Percentiles rank a stretch among this genome's conserved stretches.
phyloP scores from a whole-genome alignment of 208 protist species.

The Wallacemonas sp. region DNA sequence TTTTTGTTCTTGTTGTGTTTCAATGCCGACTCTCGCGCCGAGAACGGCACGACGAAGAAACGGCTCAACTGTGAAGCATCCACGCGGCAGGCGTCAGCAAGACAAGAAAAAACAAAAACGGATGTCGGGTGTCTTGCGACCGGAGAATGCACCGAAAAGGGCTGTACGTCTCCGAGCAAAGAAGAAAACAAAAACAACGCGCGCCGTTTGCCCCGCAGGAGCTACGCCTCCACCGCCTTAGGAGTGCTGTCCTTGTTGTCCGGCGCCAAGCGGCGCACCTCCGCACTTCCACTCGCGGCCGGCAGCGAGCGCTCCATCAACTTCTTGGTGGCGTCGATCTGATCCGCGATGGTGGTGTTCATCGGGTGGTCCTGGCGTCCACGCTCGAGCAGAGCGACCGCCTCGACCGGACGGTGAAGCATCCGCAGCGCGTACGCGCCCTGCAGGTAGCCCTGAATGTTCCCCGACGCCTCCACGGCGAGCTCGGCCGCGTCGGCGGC shows the following conservation, averaged over 20 bases:
- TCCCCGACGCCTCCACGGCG: slow-evolving; percentile 65
- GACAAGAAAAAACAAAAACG: too few relatives aligned
- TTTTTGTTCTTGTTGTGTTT: too few relatives aligned
- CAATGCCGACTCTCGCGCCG: too few relatives aligned
- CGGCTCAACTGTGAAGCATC: too few relatives aligned
- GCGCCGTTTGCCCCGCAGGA: too few relatives aligned
- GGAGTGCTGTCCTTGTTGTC: slow-evolving; percentile 7
- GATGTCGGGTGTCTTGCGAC: too few relatives aligned
- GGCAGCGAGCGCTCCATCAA: slow-evolving; percentile 45
- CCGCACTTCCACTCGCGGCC: slow-evolving; percentile 3
- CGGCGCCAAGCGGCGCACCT: neutral
- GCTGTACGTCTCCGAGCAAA: too few relatives aligned
- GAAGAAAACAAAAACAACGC: too few relatives aligned
- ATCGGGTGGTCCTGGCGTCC: slow-evolving; percentile 74
- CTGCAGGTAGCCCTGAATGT: slow-evolving; percentile 85
- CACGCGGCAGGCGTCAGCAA: too few relatives aligned
- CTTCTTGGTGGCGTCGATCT: slow-evolving; percentile 54
- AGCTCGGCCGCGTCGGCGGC: slow-evolving; percentile 56
- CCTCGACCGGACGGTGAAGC: slow-evolving; percentile 54
- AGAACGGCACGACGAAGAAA: too few relatives aligned
- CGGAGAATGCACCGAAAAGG: too few relatives aligned
- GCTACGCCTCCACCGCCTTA: slow-evolving; percentile 14
- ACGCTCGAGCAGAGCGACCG: slow-evolving; percentile 58
- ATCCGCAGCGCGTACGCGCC: slow-evolving; percentile 70
- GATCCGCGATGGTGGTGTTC: slow-evolving; percentile 48